Percentiles rank a stretch among this genome's conserved stretches.
Conservation (phyloP, 2,329 filamentous ascomycete genomes). For the Grosmannia clavigera region DNA sequence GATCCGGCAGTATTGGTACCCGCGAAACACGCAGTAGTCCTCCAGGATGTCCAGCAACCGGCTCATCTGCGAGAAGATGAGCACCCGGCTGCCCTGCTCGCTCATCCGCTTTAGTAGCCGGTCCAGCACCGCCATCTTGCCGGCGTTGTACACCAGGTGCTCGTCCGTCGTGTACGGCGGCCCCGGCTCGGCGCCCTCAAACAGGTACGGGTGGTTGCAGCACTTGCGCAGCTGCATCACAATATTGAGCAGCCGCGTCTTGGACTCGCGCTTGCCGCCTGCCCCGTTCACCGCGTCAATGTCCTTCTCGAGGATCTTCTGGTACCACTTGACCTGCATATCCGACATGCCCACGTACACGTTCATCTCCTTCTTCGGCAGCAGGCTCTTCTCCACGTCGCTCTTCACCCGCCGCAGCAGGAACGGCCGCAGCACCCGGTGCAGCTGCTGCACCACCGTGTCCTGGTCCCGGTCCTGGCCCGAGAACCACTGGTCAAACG, state of each 20-base stretch:
- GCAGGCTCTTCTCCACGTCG: constrained; percentile 92
- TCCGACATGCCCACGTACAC: constrained; percentile 97
- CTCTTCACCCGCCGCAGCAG: constrained; percentile 90
- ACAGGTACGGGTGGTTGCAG: constrained; percentile 96
- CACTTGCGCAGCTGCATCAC: constrained; percentile 99
- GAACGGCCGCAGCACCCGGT: constrained; percentile 86
- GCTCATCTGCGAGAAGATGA: constrained; percentile 99
- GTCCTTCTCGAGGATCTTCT: constrained; percentile 97
- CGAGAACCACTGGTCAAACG: constrained; percentile 97
- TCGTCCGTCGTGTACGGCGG: constrained; percentile 97
- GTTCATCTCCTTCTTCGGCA: constrained; percentile 96
- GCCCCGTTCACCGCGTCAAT: constrained; percentile 98
- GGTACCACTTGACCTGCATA: constrained; percentile 99
- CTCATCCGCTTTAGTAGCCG: constrained; percentile 76
- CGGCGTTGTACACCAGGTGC: constrained; percentile 83
- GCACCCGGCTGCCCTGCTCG: constrained; percentile 79
- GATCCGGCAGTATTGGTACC: constrained; percentile 93
- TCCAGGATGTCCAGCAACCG: constrained; percentile 92
- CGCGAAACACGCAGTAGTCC: constrained; percentile 93
- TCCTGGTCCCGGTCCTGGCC: constrained; percentile 84
- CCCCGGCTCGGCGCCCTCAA: constrained; percentile 92
- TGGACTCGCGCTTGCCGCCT: constrained; percentile 91
- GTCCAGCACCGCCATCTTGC: constrained; percentile 96
- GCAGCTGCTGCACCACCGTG: constrained; percentile 88
- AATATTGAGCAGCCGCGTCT: constrained; percentile 92